These are phyloP conservation scores for Stromatinia cepivora DNA, from an alignment of 2,329 filamentous ascomycete species.

Conservation along the genomic window DNA sequence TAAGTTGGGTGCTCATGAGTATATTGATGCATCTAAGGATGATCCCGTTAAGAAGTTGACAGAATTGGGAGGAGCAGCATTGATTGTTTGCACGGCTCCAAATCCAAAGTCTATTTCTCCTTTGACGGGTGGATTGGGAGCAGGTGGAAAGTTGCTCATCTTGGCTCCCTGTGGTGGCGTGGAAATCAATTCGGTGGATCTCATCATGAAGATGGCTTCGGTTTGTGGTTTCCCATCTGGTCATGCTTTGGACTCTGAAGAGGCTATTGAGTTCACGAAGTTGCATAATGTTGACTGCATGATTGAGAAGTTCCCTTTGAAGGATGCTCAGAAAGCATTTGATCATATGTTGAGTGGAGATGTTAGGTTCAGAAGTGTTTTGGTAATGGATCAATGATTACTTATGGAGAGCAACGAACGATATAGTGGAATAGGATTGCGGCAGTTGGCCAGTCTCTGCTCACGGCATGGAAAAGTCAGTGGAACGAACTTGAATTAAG, in stretches of 20 bases:
- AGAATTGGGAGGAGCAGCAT: constrained; percentile 60
- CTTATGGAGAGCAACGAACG: neutral
- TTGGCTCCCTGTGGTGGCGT: constrained; percentile 53
- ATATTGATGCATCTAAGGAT: constrained; percentile 57
- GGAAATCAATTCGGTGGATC: constrained; percentile 46
- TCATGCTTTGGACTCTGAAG: constrained; percentile 61
- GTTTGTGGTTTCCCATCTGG: constrained; percentile 66
- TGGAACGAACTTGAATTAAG: neutral
- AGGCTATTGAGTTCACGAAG: constrained; percentile 65
- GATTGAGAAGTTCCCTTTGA: constrained; percentile 63
- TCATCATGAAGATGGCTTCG: constrained; percentile 55
- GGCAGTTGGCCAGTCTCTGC: neutral
- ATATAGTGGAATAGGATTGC: no score
- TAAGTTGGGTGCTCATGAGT: constrained; percentile 59
- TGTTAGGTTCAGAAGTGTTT: constrained; percentile 37
- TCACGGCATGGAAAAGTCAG: neutral
- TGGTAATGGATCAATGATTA: constrained; percentile 31
- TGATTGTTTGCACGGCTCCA: constrained; percentile 64
- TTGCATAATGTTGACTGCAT: constrained; percentile 63
- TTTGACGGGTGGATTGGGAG: constrained; percentile 54
- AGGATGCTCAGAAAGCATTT: constrained; percentile 42
- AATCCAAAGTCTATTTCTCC: constrained; percentile 55
- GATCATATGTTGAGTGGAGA: constrained; percentile 38
- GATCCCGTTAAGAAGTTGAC: constrained; percentile 52
- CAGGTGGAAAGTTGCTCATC: constrained; percentile 59